Percentiles rank a stretch among this genome's conserved stretches.
Evolutionary conservation across 345 rosid genomes (phyloP).

Genomic region (Citrus unshiu): DNA sequence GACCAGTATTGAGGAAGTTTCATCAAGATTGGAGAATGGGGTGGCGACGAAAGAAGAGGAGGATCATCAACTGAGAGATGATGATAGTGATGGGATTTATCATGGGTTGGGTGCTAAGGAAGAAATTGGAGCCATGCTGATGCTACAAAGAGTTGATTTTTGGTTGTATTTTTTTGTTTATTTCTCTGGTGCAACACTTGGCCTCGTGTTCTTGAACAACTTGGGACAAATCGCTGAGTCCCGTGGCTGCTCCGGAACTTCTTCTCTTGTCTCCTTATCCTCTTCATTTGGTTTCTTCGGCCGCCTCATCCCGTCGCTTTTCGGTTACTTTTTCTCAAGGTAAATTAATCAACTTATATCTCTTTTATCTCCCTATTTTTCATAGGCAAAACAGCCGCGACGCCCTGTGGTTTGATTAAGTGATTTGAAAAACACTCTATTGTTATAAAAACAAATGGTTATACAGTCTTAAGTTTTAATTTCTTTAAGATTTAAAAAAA

Average conservation of each 20-base stretch:
- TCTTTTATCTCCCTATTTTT: background rate
- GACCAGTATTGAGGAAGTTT: conserved; percentile 20
- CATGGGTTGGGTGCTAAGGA: conserved; percentile 34
- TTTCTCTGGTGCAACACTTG: conserved; percentile 79
- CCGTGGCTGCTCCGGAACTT: conserved; percentile 43
- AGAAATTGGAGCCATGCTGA: conserved; percentile 59
- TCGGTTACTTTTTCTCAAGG: conserved; percentile 67
- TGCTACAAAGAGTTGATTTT: conserved; percentile 59
- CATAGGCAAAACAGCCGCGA: no score
- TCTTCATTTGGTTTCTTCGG: conserved; percentile 91
- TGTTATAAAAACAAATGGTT: no score
- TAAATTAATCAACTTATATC: conserved; percentile 7
- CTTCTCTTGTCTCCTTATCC: conserved; percentile 67
- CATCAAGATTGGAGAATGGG: background rate
- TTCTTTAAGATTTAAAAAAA: no score
- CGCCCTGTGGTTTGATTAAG: no score
- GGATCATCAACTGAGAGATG: conserved; percentile 6
- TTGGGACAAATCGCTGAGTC: conserved; percentile 95
- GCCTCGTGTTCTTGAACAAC: conserved; percentile 74
- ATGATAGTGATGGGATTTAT: conserved; percentile 1
- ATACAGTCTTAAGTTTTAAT: no score
- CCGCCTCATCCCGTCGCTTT: conserved; percentile 76
- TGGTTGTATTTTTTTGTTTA: conserved; percentile 78
- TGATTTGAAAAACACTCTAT: no score
- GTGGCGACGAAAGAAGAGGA: conserved; percentile 8